Evolutionary conservation across 139 green algal genomes (phyloP).

Genomic region (Haematococcus sp.): DNA sequence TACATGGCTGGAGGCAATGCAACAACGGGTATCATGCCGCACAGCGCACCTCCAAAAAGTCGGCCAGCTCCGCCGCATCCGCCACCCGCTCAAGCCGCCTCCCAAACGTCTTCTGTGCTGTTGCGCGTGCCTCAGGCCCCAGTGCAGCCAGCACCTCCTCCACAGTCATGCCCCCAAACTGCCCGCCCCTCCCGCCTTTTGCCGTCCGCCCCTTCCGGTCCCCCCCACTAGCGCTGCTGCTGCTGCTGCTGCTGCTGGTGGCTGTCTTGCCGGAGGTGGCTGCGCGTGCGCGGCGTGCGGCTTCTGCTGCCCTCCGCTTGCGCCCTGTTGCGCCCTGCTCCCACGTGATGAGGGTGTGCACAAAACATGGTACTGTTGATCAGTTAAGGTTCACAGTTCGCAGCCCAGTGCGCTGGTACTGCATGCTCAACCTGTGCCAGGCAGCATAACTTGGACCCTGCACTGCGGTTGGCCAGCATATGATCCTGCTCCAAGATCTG

Average conservation of each 20-base stretch:
- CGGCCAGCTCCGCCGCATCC: not conserved
- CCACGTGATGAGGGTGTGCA: too few species aligned
- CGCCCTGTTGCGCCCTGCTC: not conserved
- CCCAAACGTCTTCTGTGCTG: slow-evolving; percentile 14
- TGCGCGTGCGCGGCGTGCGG: not conserved
- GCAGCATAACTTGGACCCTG: not conserved
- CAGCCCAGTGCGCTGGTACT: not conserved
- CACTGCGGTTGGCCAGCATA: not conserved
- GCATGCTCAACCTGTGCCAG: not conserved
- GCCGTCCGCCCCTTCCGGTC: not conserved
- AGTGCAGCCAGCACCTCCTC: not conserved
- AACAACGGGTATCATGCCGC: too few species aligned
- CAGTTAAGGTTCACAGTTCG: too few species aligned
- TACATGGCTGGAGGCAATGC: too few species aligned
- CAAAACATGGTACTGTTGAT: not conserved
- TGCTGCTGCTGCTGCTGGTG: too few species aligned
- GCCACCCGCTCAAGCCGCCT: not conserved
- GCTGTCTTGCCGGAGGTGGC: not conserved
- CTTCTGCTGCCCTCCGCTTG: not conserved
- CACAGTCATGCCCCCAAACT: not conserved
- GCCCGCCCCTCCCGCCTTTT: not conserved
- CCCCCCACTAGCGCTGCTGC: not conserved
- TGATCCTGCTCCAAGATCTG: too few species aligned
- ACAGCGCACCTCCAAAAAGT: slow-evolving; percentile 10
- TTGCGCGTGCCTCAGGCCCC: not conserved